Percentiles rank a stretch among this genome's conserved stretches.
These are phyloP conservation scores for Pyrenophora tritici-repentis DNA, from an alignment of 2,329 filamentous ascomycete species.

Conservation along the genomic window DNA sequence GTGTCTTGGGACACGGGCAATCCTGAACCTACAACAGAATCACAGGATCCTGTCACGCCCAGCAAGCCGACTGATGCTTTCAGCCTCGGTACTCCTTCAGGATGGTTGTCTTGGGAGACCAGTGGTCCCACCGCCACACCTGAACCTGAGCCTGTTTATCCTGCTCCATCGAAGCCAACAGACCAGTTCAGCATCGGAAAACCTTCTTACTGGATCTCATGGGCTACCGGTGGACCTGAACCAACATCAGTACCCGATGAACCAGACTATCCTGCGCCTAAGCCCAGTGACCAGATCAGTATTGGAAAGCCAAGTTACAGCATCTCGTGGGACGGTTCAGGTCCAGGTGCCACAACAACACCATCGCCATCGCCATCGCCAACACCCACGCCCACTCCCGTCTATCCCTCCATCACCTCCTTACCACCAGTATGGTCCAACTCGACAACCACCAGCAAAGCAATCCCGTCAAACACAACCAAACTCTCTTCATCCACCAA, in stretches of 20 bases:
- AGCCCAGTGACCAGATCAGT: slow-evolving; percentile 10
- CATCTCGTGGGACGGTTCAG: slow-evolving; percentile 10
- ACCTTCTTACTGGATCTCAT: slow-evolving; percentile 9
- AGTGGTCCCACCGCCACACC: slow-evolving; percentile 5
- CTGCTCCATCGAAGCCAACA: slow-evolving; percentile 10
- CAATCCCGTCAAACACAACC: neutral
- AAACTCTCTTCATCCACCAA: slow-evolving; percentile 13
- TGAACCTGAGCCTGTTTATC: slow-evolving; percentile 9
- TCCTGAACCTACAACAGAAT: slow-evolving; percentile 15
- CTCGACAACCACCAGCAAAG: slow-evolving; percentile 3
- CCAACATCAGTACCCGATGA: slow-evolving; percentile 12
- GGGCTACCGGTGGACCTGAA: slow-evolving; percentile 5
- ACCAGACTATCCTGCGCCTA: slow-evolving; percentile 9
- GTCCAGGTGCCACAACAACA: slow-evolving; percentile 3
- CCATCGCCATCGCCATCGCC: slow-evolving; percentile 4
- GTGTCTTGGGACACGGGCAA: slow-evolving; percentile 24
- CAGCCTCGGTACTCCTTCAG: slow-evolving; percentile 13
- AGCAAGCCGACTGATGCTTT: slow-evolving; percentile 13
- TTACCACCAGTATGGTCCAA: neutral
- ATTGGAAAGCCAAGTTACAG: slow-evolving; percentile 10
- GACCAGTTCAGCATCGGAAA: slow-evolving; percentile 12
- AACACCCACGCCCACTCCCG: slow-evolving; percentile 6
- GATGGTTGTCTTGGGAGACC: slow-evolving; percentile 18
- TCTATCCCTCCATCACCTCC: slow-evolving; percentile 1
- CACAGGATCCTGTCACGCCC: slow-evolving; percentile 14